Evolutionary conservation across 75 land plant species (phyloP), one percentile per base, ranked within the genome.

Genomic region (Ceratopteris richardii): DNA sequence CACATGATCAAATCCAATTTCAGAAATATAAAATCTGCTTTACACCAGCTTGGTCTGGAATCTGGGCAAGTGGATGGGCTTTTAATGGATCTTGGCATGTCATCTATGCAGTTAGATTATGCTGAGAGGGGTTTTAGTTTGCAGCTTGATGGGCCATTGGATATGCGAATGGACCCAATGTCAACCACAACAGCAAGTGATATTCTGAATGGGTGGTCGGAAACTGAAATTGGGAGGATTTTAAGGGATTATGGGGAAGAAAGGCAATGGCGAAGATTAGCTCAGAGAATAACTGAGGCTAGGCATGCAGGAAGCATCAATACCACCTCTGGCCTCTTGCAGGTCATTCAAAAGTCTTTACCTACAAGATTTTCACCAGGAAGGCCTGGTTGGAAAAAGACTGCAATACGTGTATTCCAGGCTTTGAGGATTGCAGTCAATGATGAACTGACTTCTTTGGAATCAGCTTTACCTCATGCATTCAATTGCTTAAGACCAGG

Each of bases 161-260:
- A 95, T 60, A 95, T 95, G 99, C 86, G 99, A 9, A 90, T 95
- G 99, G 69, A 83, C 68, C 92, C 99, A 43, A 63, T 78, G 71
- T 97, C 37, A 33, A 33, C 7, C 9, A 33, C 90, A 56, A 86
- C 48, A 63, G 99, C 99, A 59, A 86, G 81, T 37, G 86, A 87
- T 58, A 90, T 95, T 44, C 53, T 90, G 54, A 95, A 95, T 52
- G 68, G 60, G 12, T 95, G 99, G 99, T 88, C 97, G 18, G 99
- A 83, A 54, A 43, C 67, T 63, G 99, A 95, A 63, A 66, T 95
- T 25, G 99, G 96, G 0, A 78, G 82, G n/a, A 77, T 90, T 44
- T 29, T 95, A 56, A 78, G 93, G 51, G 99, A 87, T 0, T 95
- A 90, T 77, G 99, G 99, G 25, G 97, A 95, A 67, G 99, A 95